Base-by-base conservation (phyloP, 2,329 filamentous ascomycete genomes). In the Colletotrichum ledebouriae region DNA sequence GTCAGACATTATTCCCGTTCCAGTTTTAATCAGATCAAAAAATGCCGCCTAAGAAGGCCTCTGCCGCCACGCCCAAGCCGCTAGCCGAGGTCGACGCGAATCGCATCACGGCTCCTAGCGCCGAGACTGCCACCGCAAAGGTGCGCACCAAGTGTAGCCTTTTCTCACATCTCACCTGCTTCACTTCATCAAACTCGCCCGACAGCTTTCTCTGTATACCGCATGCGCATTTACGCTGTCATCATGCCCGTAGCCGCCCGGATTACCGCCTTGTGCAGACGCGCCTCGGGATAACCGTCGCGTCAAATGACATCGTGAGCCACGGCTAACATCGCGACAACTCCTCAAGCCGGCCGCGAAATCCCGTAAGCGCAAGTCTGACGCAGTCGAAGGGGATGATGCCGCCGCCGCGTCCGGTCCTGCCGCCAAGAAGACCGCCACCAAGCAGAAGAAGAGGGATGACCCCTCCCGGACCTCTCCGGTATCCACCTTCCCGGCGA, bases 401-500 rank as follows among this genome's bases (percentile, higher is more conserved):
- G 5, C 7, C 15, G 22, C 7, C 15, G 22, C 47, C 5, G 20
- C n/a, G 20, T 13, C 47, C 13, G 25, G 42, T 3, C 13, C 47
- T 4, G 17, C 49, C 2, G 11, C 29, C 5, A 52, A 52, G 25
- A 52, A 52, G 13, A 25, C 49, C 15, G 17, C 49, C 2, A 34
- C 55, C 20, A 58, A 61, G 57, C 41, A 49, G 53, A 25, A 49
- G 33, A 59, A 56, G 58, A 56, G 58, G 22, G n/a, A 17, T 17
- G 47, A 50, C 17, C 58, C 58, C 33, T 63, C 7, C 52, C 63
- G 12, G 63, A 70, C 53, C 77, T 86, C 20, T 76, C 78, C 39
- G 76, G 71, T 15, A 75, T 88, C 33, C 58, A 74, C 9, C 78
- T 89, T 0, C 76, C 78, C 0, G 83, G 84, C 12, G 86, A 90